These are phyloP conservation scores for Luzula sylvatica DNA, from an alignment of 176 grass and related monocot genomes.

Conservation along the genomic window DNA sequence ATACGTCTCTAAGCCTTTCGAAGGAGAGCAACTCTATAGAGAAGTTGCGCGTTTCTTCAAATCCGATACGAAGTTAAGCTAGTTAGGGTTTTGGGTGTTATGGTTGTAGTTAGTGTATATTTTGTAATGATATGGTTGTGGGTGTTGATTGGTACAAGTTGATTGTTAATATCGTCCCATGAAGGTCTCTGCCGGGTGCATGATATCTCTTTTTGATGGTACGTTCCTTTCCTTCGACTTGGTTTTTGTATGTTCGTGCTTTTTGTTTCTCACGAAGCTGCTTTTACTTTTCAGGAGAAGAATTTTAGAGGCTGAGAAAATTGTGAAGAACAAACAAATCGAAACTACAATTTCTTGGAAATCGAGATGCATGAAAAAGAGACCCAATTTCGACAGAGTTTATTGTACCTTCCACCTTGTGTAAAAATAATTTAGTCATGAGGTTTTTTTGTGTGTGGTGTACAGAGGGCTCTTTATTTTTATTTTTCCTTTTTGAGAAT, in stretches of 20 bases:
- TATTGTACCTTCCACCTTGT: neutral
- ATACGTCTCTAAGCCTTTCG: conserved; percentile 95
- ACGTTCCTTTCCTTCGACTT: conserved; percentile 1
- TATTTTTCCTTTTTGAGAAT: no score
- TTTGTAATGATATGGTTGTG: conserved; percentile 33
- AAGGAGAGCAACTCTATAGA: conserved; percentile 96
- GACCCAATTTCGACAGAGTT: neutral
- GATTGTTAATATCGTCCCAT: neutral
- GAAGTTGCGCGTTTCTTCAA: conserved; percentile 89
- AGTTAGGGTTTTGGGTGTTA: conserved; percentile 33
- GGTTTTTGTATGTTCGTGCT: neutral
- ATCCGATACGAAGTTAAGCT: conserved; percentile 41
- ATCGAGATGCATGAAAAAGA: conserved; percentile 12
- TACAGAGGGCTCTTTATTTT: conserved; percentile 6
- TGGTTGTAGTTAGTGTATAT: conserved; percentile 21
- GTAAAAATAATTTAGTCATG: conserved; percentile 21
- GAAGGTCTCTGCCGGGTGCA: neutral
- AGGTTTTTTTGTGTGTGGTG: conserved; percentile 2
- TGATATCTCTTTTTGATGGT: conserved; percentile 1
- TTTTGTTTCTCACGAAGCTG: neutral
- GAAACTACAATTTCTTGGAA: conserved; percentile 16
- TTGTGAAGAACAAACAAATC: neutral
- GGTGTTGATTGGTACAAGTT: conserved; percentile 28
- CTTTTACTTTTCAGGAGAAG: conserved; percentile 20
- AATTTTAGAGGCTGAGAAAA: conserved; percentile 19